Evolutionary conservation across 345 rosid species (phyloP).

Genomic region (Toxicodendron radicans): DNA sequence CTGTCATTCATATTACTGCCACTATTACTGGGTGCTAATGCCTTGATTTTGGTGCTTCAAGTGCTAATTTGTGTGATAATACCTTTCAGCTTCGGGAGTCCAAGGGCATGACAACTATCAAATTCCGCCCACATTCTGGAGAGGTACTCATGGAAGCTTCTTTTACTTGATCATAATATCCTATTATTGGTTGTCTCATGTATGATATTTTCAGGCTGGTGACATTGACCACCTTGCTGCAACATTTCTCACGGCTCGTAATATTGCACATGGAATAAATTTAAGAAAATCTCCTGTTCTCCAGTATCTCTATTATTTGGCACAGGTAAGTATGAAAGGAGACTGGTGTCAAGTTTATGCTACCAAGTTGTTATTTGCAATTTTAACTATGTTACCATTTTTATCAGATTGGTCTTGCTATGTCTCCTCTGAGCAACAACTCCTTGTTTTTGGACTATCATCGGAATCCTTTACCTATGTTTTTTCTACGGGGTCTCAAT

Average conservation of each 20-base stretch:
- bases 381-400: slow-evolving; percentile 24
- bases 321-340: slow-evolving; percentile 60
- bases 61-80: slow-evolving; percentile 19
- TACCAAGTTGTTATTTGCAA: slow-evolving; percentile 1
- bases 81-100: slow-evolving; percentile 89
- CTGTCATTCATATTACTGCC: neutral
- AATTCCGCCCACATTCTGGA: slow-evolving; percentile 93
- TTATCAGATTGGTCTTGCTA: slow-evolving; percentile 89
- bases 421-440: slow-evolving; percentile 99
- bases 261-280: slow-evolving; percentile 97
- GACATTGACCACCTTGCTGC: slow-evolving; percentile 99
- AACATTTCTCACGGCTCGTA: slow-evolving; percentile 87
- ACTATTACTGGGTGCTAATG: neutral
- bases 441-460: slow-evolving; percentile 96
- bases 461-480: slow-evolving; percentile 85
- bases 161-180: neutral
- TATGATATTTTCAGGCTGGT: slow-evolving; percentile 73
- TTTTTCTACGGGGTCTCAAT: slow-evolving; percentile 94
- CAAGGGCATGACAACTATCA: slow-evolving; percentile 98
- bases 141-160: slow-evolving; percentile 53
- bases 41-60: slow-evolving; percentile 9
- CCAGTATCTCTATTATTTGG: slow-evolving; percentile 93
- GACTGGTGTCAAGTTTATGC: slow-evolving; percentile 2
- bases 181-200: slow-evolving; percentile 15
- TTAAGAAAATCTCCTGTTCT: slow-evolving; percentile 99